Evolutionary conservation across 164 flowering plant species (phyloP).

Genomic region (Dillenia turbinata): DNA sequence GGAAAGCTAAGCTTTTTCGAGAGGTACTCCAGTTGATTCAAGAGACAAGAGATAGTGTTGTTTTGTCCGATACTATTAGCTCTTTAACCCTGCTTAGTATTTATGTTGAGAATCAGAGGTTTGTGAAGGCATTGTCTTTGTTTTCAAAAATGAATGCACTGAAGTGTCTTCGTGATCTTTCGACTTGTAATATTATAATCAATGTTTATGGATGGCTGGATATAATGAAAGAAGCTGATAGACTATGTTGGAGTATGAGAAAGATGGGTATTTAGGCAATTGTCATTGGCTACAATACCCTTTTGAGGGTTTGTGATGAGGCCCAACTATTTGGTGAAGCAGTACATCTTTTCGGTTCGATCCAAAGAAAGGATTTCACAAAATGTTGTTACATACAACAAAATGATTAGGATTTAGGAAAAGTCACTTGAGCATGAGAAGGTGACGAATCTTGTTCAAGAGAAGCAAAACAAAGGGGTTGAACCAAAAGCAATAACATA

Average conservation of each 20-base stretch:
- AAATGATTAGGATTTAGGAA: conserved; percentile 91
- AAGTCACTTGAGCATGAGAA: conserved; percentile 86
- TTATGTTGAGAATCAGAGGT: conserved; percentile 58
- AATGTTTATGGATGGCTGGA: conserved; percentile 91
- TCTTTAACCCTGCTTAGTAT: conserved; percentile 63
- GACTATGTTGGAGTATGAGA: conserved; percentile 88
- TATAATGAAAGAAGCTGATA: conserved; percentile 89
- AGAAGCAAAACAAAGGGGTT: conserved; percentile 73
- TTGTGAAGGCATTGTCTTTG: conserved; percentile 67
- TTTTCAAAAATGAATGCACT: conserved; percentile 77
- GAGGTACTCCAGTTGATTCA: conserved; percentile 60
- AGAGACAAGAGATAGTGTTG: conserved; percentile 60
- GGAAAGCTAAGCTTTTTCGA: conserved; percentile 71
- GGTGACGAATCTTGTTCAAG: conserved; percentile 78
- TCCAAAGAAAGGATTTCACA: conserved; percentile 91
- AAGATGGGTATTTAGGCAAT: conserved; percentile 78
- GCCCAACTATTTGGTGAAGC: conserved; percentile 93
- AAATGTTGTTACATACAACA: conserved; percentile 86
- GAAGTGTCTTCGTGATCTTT: conserved; percentile 60
- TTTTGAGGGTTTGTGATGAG: conserved; percentile 83
- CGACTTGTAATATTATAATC: conserved; percentile 84
- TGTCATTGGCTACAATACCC: conserved; percentile 86
- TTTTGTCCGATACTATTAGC: conserved; percentile 69
- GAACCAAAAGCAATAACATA: conserved; percentile 79
- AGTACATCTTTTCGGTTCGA: conserved; percentile 77